Percentiles rank a stretch among this genome's conserved stretches.
Evolutionary conservation across 2,329 filamentous ascomycete species (phyloP).

Genomic region (Nakataea oryzae): DNA sequence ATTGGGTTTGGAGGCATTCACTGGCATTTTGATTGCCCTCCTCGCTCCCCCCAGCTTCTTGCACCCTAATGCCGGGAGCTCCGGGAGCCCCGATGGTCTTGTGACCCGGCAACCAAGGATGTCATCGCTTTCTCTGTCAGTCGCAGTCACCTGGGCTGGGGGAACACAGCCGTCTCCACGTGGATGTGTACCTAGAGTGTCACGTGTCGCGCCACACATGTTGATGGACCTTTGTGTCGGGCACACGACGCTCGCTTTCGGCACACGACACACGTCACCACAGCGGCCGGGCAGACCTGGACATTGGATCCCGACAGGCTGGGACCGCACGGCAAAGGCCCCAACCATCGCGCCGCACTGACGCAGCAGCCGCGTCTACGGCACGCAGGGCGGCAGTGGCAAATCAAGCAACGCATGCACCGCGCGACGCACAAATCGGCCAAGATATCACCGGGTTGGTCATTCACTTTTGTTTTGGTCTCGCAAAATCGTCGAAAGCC

Average conservation of each 20-base stretch:
- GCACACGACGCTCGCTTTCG: no score
- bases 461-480: conserved; percentile 5
- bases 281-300: background rate
- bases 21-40: background rate
- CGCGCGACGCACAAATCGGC: background rate
- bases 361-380: background rate
- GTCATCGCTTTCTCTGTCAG: background rate
- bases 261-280: background rate
- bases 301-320: background rate
- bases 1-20: background rate
- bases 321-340: background rate
- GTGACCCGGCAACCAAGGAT: background rate
- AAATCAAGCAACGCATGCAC: background rate
- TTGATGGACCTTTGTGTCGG: background rate
- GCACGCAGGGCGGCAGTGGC: background rate
- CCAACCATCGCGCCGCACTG: background rate
- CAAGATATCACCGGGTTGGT: background rate
- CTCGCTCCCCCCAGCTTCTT: background rate
- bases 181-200: background rate
- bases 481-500: conserved; percentile 2
- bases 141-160: background rate
- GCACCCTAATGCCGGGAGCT: background rate
- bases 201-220: background rate
- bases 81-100: no score
- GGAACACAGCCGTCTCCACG: background rate